Conservation (phyloP, 2,329 filamentous ascomycete species). For the Tolypocladium amazonense region DNA sequence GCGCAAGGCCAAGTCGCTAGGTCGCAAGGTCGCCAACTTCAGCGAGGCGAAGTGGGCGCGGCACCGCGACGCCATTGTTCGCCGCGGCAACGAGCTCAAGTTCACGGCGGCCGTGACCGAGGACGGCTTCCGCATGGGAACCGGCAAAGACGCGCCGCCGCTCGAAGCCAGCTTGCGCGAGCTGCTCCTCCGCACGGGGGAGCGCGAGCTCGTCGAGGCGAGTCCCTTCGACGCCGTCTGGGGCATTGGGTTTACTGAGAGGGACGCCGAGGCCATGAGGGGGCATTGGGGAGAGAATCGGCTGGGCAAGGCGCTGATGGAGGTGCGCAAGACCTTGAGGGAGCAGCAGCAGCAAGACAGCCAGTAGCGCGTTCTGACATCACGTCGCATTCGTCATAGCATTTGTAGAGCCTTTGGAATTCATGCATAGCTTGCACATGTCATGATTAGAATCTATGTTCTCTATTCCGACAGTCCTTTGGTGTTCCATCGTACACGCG, state of each 20-base stretch:
- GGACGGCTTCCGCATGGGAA: conserved; percentile 14
- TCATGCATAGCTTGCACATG: background rate
- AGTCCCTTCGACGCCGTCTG: conserved; percentile 51
- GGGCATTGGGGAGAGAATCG: conserved; percentile 53
- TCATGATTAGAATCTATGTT: conserved; percentile 5
- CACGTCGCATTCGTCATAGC: background rate
- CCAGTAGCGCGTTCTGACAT: background rate
- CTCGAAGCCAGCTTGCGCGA: conserved; percentile 29
- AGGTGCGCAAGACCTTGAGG: conserved; percentile 41
- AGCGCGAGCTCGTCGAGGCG: conserved; percentile 52
- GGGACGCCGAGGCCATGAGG: conserved; percentile 34
- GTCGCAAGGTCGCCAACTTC: conserved; percentile 44
- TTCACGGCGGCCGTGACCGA: conserved; percentile 35
- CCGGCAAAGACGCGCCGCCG: conserved; percentile 9
- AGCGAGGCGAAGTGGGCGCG: conserved; percentile 37
- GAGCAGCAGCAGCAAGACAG: conserved; percentile 26
- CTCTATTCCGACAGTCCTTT: conserved; percentile 9
- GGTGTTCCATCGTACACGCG: conserved; percentile 18
- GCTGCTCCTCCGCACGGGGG: conserved; percentile 45
- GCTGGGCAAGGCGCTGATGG: conserved; percentile 51
- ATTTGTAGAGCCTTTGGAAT: background rate
- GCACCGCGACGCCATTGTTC: conserved; percentile 43
- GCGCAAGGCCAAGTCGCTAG: conserved; percentile 39
- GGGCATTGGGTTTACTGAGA: conserved; percentile 51
- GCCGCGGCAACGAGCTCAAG: conserved; percentile 46